Conservation (phyloP, 2,329 filamentous ascomycete genomes). For the Ceratocystis colombiana region DNA sequence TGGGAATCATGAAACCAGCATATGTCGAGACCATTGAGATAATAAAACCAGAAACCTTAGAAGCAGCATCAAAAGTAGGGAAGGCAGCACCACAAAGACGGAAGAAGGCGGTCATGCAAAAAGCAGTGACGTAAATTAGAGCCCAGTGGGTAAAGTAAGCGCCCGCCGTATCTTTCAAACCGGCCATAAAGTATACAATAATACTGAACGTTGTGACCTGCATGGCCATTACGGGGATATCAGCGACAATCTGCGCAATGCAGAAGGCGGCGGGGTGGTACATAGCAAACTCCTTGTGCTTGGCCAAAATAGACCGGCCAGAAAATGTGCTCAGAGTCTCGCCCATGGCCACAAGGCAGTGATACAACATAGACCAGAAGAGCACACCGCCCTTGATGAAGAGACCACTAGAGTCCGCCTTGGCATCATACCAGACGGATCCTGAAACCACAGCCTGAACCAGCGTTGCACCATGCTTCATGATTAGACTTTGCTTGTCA, state of each 20-base stretch:
- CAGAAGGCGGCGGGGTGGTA: slow-evolving; percentile 51
- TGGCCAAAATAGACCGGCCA: slow-evolving; percentile 49
- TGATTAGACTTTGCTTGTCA: slow-evolving; percentile 52
- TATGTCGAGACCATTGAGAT: slow-evolving; percentile 49
- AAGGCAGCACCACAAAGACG: slow-evolving; percentile 47
- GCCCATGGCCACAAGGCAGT: slow-evolving; percentile 52
- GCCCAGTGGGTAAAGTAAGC: slow-evolving; percentile 55
- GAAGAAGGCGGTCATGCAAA: slow-evolving; percentile 51
- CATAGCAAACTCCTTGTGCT: slow-evolving; percentile 45
- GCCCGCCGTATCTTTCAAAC: slow-evolving; percentile 41
- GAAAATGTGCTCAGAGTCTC: slow-evolving; percentile 56
- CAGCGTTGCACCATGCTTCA: slow-evolving; percentile 51
- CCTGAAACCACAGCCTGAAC: slow-evolving; percentile 53
- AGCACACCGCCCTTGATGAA: slow-evolving; percentile 55
- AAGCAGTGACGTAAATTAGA: slow-evolving; percentile 41
- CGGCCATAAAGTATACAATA: slow-evolving; percentile 55
- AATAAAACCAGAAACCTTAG: slow-evolving; percentile 45
- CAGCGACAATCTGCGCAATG: slow-evolving; percentile 45
- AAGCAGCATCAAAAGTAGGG: slow-evolving; percentile 47
- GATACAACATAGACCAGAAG: slow-evolving; percentile 55
- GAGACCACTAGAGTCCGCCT: slow-evolving; percentile 46
- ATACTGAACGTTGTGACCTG: slow-evolving; percentile 50
- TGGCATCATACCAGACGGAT: slow-evolving; percentile 57
- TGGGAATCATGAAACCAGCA: slow-evolving; percentile 53
- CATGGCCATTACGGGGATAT: slow-evolving; percentile 47